These are phyloP conservation scores for Coniochaeta sp. DNA, from an alignment of 2,329 filamentous ascomycete genomes.

Conservation along the genomic window DNA sequence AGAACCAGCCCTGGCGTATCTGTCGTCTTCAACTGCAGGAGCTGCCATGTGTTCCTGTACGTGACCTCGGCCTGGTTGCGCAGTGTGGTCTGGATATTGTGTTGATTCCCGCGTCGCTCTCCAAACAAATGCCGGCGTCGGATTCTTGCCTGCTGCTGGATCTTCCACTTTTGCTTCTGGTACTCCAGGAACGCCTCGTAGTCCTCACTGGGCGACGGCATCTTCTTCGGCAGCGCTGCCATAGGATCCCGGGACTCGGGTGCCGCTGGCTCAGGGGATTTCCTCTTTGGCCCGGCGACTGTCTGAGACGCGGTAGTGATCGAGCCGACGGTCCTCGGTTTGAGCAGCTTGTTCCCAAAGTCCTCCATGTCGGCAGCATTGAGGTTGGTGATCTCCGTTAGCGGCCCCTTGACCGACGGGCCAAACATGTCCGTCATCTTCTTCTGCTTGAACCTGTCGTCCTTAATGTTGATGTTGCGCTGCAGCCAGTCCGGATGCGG, in stretches of 20 bases:
- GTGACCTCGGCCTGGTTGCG: conserved; percentile 85
- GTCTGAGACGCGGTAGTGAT: conserved; percentile 50
- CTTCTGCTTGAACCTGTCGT: conserved; percentile 96
- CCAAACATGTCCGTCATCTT: conserved; percentile 91
- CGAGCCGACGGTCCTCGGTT: conserved; percentile 52
- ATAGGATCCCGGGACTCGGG: conserved; percentile 68
- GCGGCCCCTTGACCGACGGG: conserved; percentile 47
- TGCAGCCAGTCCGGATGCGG: conserved; percentile 96
- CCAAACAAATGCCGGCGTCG: conserved; percentile 89
- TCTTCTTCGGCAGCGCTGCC: conserved; percentile 70
- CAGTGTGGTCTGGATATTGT: conserved; percentile 66
- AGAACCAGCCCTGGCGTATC: conserved; percentile 80
- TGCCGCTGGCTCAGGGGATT: conserved; percentile 58
- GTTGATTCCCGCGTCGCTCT: conserved; percentile 63
- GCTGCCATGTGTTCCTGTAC: conserved; percentile 91
- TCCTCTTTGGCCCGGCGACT: conserved; percentile 59
- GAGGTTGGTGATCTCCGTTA: conserved; percentile 67
- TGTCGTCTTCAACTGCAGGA: conserved; percentile 78
- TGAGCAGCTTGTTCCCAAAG: conserved; percentile 62
- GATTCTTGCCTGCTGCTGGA: conserved; percentile 84
- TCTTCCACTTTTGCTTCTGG: conserved; percentile 98
- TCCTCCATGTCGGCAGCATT: conserved; percentile 67
- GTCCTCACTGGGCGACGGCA: conserved; percentile 80
- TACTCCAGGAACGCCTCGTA: conserved; percentile 86
- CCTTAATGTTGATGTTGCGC: conserved; percentile 85